Evolutionary conservation across 805 yeast genomes (phyloP), one percentile per base, ranked within the genome.

Genomic region (Alloascoidea hylecoeti): DNA sequence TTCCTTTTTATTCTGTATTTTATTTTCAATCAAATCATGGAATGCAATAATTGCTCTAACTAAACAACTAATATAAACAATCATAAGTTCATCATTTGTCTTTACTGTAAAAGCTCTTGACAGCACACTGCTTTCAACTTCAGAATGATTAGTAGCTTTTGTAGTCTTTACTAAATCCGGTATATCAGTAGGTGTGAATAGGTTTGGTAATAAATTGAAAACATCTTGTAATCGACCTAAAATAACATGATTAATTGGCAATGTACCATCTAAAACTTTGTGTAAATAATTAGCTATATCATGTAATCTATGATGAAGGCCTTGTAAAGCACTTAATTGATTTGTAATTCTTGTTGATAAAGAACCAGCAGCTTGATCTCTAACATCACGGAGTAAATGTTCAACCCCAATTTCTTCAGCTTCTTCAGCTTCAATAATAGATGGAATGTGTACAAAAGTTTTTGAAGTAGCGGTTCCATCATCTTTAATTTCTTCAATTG

Each of bases 341-440:
- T 82, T 80, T 13, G 97, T 86, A 39, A 92, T 75, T 53, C 79
- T 75, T 38, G 88, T 73, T 2, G 96, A 78, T 42, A 92, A 69
- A 36, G 79, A 79, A 5, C 98, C 98, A 12, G 95, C 94, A 5
- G 97, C 96, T 49, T 88, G 96, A 54, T 89, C 96, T 51, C 96
- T 75, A 16, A 86, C 85, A 52, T 92, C 98, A 52, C 97, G 77
- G 42, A 92, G 61, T 43, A 92, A 61, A 56, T 92, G 99, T 58
- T 92, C 99, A 12, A 92, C 99, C 44, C 98, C 99, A 48, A 92
- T 92, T 60, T 92, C 99, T 60, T 92, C 99, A 5, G 98, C 98
- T 56, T 92, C 99, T 55, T 92, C 98, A 2, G 99, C 99, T 55
- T 83, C 89, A 45, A 94, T 85, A 18, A 73, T 66, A 12, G 96